These are phyloP conservation scores for Calonectria ilicicola DNA, from an alignment of 2,329 filamentous ascomycete species.

Conservation along the genomic window DNA sequence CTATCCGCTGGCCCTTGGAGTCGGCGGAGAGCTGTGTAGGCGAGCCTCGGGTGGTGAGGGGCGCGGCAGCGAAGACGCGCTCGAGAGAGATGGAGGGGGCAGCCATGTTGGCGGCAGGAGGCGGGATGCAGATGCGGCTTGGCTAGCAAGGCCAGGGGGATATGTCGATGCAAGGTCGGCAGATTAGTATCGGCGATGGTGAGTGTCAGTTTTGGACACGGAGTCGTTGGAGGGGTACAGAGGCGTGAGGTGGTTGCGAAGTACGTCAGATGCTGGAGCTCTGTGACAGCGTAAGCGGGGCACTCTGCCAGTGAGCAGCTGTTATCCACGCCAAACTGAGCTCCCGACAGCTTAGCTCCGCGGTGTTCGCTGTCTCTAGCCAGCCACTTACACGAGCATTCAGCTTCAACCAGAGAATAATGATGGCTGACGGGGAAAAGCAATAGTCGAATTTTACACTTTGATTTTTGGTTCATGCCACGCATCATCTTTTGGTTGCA, in stretches of 20 bases:
- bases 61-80: slow-evolving; percentile 86
- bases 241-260: neutral
- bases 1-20: slow-evolving; percentile 89
- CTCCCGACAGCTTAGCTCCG: slow-evolving; percentile 5
- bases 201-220: slow-evolving; percentile 5
- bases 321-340: neutral
- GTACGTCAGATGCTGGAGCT: slow-evolving; percentile 26
- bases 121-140: neutral
- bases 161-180: neutral
- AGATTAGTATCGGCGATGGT: neutral
- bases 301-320: neutral
- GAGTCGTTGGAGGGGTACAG: slow-evolving; percentile 24
- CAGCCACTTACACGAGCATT: slow-evolving; percentile 1
- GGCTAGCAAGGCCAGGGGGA: neutral
- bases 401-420: neutral
- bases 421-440: neutral
- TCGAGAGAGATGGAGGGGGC: slow-evolving; percentile 66
- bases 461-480: neutral
- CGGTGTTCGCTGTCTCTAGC: neutral
- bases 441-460: neutral
- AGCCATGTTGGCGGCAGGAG: slow-evolving; percentile 44
- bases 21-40: slow-evolving; percentile 91
- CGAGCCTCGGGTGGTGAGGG: slow-evolving; percentile 85
- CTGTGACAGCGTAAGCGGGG: slow-evolving; percentile 16
- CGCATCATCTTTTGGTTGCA: too few species aligned